Conservation (phyloP, 306 rosid species). For the Glycine latifolia region DNA sequence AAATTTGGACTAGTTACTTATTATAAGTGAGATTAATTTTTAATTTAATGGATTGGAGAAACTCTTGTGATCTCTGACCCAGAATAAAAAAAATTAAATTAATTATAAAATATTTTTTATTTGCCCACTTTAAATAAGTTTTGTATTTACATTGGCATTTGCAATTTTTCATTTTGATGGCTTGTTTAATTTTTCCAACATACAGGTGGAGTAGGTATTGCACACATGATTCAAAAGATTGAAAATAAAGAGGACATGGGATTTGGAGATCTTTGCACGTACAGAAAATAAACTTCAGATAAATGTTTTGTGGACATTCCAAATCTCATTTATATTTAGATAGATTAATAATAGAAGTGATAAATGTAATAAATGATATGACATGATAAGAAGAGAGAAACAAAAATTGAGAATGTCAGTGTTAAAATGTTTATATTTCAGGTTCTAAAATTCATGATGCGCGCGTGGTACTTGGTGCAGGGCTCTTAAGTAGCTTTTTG, state of each 20-base stretch:
- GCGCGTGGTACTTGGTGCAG: neutral
- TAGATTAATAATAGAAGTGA: neutral
- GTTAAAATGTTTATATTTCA: neutral
- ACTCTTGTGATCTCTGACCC: too few relatives aligned
- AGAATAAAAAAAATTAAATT: neutral
- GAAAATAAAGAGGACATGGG: conserved; percentile 72
- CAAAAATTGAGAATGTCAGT: neutral
- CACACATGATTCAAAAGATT: conserved; percentile 52
- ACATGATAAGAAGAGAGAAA: neutral
- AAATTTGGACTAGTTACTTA: too few relatives aligned
- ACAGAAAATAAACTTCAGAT: neutral
- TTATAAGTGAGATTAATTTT: too few relatives aligned
- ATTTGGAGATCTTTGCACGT: conserved; percentile 60
- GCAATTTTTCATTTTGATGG: neutral
- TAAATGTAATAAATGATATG: neutral
- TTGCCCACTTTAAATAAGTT: neutral
- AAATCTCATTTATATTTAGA: neutral
- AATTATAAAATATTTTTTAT: neutral
- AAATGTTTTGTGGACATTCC: neutral
- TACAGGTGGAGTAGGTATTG: conserved; percentile 76
- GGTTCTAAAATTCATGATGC: neutral
- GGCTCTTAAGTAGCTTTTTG: too few relatives aligned
- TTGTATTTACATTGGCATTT: neutral
- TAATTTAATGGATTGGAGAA: too few relatives aligned
- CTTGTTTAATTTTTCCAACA: neutral